Evolutionary conservation across 345 rosid species (phyloP).

Genomic region (Iberis pinnata): DNA sequence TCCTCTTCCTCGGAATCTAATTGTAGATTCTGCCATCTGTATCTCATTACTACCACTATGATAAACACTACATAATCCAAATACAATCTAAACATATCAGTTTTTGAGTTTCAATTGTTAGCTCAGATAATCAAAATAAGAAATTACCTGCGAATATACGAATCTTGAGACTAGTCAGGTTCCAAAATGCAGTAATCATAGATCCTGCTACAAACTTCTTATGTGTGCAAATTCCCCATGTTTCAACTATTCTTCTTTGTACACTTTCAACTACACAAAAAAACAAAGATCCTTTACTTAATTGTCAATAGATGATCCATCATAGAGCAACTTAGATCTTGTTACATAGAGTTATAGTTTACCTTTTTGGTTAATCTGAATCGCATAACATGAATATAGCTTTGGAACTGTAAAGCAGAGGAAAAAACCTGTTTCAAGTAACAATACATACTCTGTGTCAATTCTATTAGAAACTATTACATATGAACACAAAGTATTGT

Average conservation of each 20-base stretch:
- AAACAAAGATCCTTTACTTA: background rate
- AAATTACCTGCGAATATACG: conserved; percentile 64
- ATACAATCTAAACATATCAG: background rate
- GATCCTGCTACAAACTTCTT: conserved; percentile 82
- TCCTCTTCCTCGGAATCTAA: conserved; percentile 32
- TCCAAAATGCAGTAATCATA: conserved; percentile 76
- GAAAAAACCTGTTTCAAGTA: conserved; percentile 58
- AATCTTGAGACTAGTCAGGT: conserved; percentile 67
- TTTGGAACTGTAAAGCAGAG: conserved; percentile 69
- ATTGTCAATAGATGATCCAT: background rate
- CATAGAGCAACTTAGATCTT: background rate
- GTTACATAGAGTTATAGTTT: background rate
- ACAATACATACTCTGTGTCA: conserved; percentile 15
- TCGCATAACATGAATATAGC: conserved; percentile 51
- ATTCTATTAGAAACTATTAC: background rate
- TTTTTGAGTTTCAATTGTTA: background rate
- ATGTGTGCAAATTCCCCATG: conserved; percentile 77
- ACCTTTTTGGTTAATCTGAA: conserved; percentile 59
- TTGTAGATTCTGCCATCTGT: conserved; percentile 45
- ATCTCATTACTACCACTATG: conserved; percentile 57
- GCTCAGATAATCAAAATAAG: background rate
- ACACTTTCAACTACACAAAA: conserved; percentile 41
- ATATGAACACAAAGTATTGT: background rate
- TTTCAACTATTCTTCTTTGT: conserved; percentile 41
- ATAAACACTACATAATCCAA: conserved; percentile 58